Evolutionary conservation across 2,329 filamentous ascomycete genomes (phyloP).

Genomic region (Ceratocystis colombiana): DNA sequence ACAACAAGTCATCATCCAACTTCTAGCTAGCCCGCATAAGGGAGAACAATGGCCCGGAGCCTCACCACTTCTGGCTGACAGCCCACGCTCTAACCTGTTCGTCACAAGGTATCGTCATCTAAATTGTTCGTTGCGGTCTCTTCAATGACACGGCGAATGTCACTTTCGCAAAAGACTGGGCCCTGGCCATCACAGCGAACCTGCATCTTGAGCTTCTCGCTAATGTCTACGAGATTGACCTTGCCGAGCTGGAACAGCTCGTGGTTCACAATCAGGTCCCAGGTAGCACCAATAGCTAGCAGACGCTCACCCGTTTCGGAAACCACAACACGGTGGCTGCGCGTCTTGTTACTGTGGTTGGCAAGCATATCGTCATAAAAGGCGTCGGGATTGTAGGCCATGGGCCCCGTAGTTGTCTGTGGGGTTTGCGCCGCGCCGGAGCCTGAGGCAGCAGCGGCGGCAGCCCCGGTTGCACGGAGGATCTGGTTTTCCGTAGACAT

Average conservation of each 20-base stretch:
- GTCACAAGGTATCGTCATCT: conserved; percentile 59
- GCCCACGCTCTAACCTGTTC: too few species aligned
- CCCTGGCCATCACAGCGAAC: conserved; percentile 80
- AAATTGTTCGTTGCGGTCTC: conserved; percentile 65
- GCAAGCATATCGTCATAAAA: conserved; percentile 57
- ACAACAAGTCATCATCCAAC: not conserved
- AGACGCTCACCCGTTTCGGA: conserved; percentile 58
- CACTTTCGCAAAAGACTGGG: conserved; percentile 72
- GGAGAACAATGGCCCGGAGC: not conserved
- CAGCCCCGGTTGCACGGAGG: conserved; percentile 56
- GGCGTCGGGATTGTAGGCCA: conserved; percentile 62
- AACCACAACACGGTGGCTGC: conserved; percentile 58
- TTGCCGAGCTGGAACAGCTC: conserved; percentile 64
- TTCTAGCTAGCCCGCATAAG: not conserved
- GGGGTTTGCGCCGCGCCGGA: conserved; percentile 30
- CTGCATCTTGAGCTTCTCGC: conserved; percentile 61
- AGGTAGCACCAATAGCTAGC: conserved; percentile 67
- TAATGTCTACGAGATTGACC: conserved; percentile 73
- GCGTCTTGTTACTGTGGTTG: conserved; percentile 51
- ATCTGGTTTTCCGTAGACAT: conserved; percentile 88
- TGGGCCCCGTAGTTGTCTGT: conserved; percentile 48
- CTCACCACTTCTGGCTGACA: too few species aligned
- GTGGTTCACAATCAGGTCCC: conserved; percentile 81
- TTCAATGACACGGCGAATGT: conserved; percentile 64
- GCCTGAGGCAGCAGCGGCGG: conserved; percentile 30